These are phyloP conservation scores for Alternaria burnsii DNA, from an alignment of 2,329 filamentous ascomycete genomes.

Conservation along the genomic window DNA sequence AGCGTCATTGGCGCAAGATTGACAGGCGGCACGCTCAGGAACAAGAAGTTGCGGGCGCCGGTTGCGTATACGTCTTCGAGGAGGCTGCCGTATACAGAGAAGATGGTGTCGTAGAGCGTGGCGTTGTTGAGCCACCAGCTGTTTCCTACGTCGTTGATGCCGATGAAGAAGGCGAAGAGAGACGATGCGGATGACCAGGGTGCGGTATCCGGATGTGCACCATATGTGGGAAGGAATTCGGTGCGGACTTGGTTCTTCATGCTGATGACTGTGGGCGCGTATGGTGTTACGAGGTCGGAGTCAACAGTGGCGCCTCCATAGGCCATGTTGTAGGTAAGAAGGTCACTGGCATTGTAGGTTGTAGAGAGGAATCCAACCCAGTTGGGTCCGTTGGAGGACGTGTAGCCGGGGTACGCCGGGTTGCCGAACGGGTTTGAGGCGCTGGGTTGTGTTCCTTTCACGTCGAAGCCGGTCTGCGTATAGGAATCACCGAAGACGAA, in stretches of 20 bases:
- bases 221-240: constrained; percentile 55
- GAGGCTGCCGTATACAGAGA: constrained; percentile 49
- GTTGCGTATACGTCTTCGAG: constrained; percentile 54
- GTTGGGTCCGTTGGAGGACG: constrained; percentile 59
- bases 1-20: constrained; percentile 62
- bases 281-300: constrained; percentile 57
- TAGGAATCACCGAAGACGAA: constrained; percentile 65
- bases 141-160: constrained; percentile 66
- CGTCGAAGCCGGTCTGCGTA: constrained; percentile 67
- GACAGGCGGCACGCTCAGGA: constrained; percentile 58
- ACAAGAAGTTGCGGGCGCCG: constrained; percentile 61
- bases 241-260: constrained; percentile 61
- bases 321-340: constrained; percentile 63
- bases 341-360: constrained; percentile 51
- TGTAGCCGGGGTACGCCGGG: constrained; percentile 60
- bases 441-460: constrained; percentile 61
- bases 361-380: constrained; percentile 61
- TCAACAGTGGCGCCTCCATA: constrained; percentile 58
- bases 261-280: constrained; percentile 58
- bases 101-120: constrained; percentile 47
- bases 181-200: constrained; percentile 57
- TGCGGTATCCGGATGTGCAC: constrained; percentile 38
- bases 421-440: constrained; percentile 68
- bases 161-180: constrained; percentile 63
- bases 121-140: constrained; percentile 55